A percentile compares a stretch with the other conserved stretches of the same genome.
Evolutionary conservation across 2,329 filamentous ascomycete species (phyloP).

Genomic region (Fusarium sp.): DNA sequence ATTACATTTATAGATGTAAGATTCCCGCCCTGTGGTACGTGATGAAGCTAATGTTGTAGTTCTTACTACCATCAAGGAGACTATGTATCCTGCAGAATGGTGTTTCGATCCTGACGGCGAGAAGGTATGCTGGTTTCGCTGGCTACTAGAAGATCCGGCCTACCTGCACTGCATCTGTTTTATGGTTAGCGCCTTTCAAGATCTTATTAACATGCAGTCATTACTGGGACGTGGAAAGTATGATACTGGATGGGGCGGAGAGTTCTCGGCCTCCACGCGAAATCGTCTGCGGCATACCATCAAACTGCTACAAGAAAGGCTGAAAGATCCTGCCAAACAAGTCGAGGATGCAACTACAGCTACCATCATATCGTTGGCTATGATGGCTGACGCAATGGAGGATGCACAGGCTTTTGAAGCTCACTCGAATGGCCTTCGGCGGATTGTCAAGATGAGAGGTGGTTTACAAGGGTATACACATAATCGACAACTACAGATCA

Average conservation of each 20-base stretch:
- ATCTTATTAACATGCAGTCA: slow-evolving; percentile 4
- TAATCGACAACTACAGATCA: slow-evolving; percentile 42
- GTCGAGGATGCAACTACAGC: slow-evolving; percentile 33
- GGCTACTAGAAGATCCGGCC: slow-evolving; percentile 39
- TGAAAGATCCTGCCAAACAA: slow-evolving; percentile 22
- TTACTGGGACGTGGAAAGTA: background rate
- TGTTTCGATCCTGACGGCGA: slow-evolving; percentile 38
- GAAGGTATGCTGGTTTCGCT: slow-evolving; percentile 42
- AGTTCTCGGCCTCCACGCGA: slow-evolving; percentile 24
- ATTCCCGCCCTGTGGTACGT: rapidly evolving
- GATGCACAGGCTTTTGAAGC: slow-evolving; percentile 30
- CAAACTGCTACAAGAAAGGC: slow-evolving; percentile 21
- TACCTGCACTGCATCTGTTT: slow-evolving; percentile 42
- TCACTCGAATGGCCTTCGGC: slow-evolving; percentile 35
- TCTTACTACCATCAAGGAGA: slow-evolving; percentile 40
- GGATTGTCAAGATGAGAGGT: slow-evolving; percentile 42
- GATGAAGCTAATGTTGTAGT: slow-evolving; percentile 16
- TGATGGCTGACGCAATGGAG: slow-evolving; percentile 35
- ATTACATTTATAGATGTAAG: slow-evolving; percentile 34
- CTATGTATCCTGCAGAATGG: slow-evolving; percentile 44
- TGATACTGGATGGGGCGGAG: background rate
- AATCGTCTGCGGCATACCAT: slow-evolving; percentile 30
- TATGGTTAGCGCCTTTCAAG: slow-evolving; percentile 37
- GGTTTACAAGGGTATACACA: slow-evolving; percentile 36
- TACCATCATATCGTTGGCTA: slow-evolving; percentile 33